phyloP scores from a whole-genome alignment of 495 filamentous ascomycete genomes.

The Penicillium bovifimosum region DNA sequence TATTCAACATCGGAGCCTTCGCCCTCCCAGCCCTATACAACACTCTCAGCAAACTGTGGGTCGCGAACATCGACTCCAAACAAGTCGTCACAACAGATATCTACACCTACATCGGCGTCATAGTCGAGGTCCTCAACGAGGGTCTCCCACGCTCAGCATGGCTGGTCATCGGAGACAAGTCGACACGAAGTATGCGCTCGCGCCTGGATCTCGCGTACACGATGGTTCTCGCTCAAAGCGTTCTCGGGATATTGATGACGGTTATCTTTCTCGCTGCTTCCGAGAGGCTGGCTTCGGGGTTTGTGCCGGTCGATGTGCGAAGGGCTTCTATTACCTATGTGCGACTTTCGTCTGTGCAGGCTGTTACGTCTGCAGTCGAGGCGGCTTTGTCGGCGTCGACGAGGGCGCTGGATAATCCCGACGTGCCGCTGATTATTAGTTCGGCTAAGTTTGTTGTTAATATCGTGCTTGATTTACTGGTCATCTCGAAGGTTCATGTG shows the following conservation, averaged over 20 bases:
- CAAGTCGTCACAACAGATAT: conserved; percentile 64
- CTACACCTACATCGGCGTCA: conserved; percentile 58
- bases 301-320: conserved; percentile 57
- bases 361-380: conserved; percentile 58
- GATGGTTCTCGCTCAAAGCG: conserved; percentile 53
- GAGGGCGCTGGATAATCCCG: conserved; percentile 63
- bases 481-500: conserved; percentile 48
- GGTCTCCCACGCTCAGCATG: conserved; percentile 65
- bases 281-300: conserved; percentile 49
- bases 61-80: conserved; percentile 60
- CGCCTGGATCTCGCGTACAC: conserved; percentile 60
- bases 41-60: conserved; percentile 69
- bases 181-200: conserved; percentile 44
- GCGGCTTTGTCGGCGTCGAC: conserved; percentile 57
- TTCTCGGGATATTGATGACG: conserved; percentile 55
- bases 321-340: conserved; percentile 57
- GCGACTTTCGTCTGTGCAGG: conserved; percentile 56
- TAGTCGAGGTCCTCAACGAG: conserved; percentile 68
- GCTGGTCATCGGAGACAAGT: conserved; percentile 63
- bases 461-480: conserved; percentile 63
- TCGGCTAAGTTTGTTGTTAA: conserved; percentile 57
- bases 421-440: conserved; percentile 67
- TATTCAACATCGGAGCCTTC: conserved; percentile 61
- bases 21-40: conserved; percentile 62
- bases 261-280: conserved; percentile 56